Conservation (phyloP, 257 asterid species). For the Anisodus tanguticus region DNA sequence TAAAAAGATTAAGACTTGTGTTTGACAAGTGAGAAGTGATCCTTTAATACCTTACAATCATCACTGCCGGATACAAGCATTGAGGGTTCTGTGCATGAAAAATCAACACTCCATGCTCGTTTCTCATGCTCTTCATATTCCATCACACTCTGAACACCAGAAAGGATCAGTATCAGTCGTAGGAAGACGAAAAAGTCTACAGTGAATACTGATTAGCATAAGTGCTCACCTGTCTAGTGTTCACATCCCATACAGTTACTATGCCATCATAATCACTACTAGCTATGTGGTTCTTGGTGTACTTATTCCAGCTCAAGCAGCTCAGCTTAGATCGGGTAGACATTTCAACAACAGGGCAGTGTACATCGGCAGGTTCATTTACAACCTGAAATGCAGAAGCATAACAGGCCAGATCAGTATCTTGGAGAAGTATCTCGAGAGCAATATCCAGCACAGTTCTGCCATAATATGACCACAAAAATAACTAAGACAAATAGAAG, state of each 20-base stretch:
- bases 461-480: slow-evolving; percentile 8
- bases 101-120: slow-evolving; percentile 62
- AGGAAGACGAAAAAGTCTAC: slow-evolving; percentile 11
- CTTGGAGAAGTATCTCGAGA: neutral
- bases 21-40: slow-evolving; percentile 25
- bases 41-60: slow-evolving; percentile 51
- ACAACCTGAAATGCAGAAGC: slow-evolving; percentile 43
- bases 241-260: slow-evolving; percentile 59
- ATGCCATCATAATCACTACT: slow-evolving; percentile 62
- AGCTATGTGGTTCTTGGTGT: slow-evolving; percentile 49
- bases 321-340: slow-evolving; percentile 53
- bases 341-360: slow-evolving; percentile 57
- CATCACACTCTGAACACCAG: slow-evolving; percentile 48
- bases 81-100: slow-evolving; percentile 52
- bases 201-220: slow-evolving; percentile 1
- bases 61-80: slow-evolving; percentile 63
- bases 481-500: slow-evolving; percentile 20
- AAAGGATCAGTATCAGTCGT: slow-evolving; percentile 20
- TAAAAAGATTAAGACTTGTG: neutral
- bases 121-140: slow-evolving; percentile 60
- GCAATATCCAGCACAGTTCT: neutral
- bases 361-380: slow-evolving; percentile 54
- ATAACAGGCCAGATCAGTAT: slow-evolving; percentile 20
- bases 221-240: slow-evolving; percentile 45
- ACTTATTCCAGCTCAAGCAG: slow-evolving; percentile 59